A percentile compares a stretch with the other conserved stretches of the same genome.
Conservation (phyloP, 495 filamentous ascomycete species). For the Aspergillus leporis region DNA sequence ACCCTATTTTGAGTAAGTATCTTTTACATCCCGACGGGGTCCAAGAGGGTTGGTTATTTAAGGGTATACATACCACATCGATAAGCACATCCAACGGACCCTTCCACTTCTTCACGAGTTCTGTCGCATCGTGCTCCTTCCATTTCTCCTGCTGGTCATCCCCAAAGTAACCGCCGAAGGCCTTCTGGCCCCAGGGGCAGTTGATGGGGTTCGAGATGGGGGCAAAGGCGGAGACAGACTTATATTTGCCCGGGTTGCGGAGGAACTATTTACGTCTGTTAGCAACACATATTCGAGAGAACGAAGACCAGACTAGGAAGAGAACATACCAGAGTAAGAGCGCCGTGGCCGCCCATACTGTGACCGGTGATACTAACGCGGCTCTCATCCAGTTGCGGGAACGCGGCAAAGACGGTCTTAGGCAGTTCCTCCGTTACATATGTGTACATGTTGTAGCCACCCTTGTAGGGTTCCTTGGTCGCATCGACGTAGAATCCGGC, state of each 20-base stretch:
- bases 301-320: conserved; percentile 13
- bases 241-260: conserved; percentile 86
- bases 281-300: conserved; percentile 7
- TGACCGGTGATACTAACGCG: conserved; percentile 86
- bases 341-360: conserved; percentile 95
- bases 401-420: conserved; percentile 64
- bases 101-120: conserved; percentile 75
- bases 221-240: conserved; percentile 84
- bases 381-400: conserved; percentile 62
- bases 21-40: not conserved
- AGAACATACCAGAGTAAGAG: conserved; percentile 69
- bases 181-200: conserved; percentile 95
- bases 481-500: conserved; percentile 97
- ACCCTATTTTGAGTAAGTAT: conserved; percentile 48
- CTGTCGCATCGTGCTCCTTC: conserved; percentile 90
- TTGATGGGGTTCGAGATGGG: conserved; percentile 85
- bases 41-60: not conserved
- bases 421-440: conserved; percentile 87
- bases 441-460: conserved; percentile 87
- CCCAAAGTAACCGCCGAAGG: conserved; percentile 86
- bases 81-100: conserved; percentile 73
- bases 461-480: conserved; percentile 67
- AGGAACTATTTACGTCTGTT: conserved; percentile 57
- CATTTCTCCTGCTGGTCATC: conserved; percentile 69
- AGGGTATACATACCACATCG: conserved; percentile 65